These are phyloP conservation scores for Aspergillus sp. DNA, from an alignment of 2,329 filamentous ascomycete species.

Conservation along the genomic window DNA sequence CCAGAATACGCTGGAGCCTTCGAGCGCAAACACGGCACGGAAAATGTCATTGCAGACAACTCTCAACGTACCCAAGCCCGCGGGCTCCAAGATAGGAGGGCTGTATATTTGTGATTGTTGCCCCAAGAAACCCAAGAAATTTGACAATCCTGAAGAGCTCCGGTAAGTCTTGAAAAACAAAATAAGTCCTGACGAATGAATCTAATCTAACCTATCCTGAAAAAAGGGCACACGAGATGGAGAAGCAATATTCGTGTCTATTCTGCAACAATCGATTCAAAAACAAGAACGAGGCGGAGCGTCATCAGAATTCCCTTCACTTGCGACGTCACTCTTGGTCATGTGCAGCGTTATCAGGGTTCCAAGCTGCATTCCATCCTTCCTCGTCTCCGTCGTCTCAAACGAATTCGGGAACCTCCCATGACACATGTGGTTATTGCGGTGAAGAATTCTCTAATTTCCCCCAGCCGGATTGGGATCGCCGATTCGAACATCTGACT, in stretches of 20 bases:
- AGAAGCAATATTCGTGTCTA: conserved; percentile 93
- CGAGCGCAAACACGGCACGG: conserved; percentile 38
- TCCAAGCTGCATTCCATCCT: conserved; percentile 81
- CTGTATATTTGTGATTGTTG: conserved; percentile 86
- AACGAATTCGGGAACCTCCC: conserved; percentile 34
- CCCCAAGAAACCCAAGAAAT: conserved; percentile 95
- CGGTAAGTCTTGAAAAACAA: conserved; percentile 60
- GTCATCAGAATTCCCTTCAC: conserved; percentile 93
- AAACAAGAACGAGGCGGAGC: conserved; percentile 97
- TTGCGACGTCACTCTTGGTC: conserved; percentile 94
- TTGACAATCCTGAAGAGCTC: conserved; percentile 79
- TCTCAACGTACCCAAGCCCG: conserved; percentile 33
- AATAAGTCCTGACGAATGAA: not conserved
- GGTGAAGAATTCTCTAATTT: conserved; percentile 81
- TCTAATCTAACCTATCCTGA: not conserved
- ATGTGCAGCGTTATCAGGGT: conserved; percentile 76
- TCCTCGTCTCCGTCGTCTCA: conserved; percentile 55
- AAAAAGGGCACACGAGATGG: conserved; percentile 78
- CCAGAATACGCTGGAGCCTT: conserved; percentile 38
- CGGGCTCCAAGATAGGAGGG: conserved; percentile 52
- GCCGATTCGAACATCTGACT: conserved; percentile 81
- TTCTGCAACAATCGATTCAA: conserved; percentile 97
- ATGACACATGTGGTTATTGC: conserved; percentile 90
- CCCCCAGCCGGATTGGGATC: conserved; percentile 82
- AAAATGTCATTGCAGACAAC: conserved; percentile 49